phyloP scores from a whole-genome alignment of 768 basidiomycete species.

The Lactarius hatsudake region DNA sequence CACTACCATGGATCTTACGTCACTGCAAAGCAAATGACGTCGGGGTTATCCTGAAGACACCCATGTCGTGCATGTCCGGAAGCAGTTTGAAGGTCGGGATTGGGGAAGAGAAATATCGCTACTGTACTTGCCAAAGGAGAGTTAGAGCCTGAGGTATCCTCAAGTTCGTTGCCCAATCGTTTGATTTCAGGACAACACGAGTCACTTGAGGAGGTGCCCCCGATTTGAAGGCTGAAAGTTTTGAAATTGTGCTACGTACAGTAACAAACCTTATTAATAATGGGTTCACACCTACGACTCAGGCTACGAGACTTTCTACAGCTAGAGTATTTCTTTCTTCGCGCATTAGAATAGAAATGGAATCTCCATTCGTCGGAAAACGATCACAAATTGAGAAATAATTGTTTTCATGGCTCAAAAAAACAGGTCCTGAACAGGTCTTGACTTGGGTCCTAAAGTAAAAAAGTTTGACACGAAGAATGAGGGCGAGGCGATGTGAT shows the following conservation, averaged over 20 bases:
- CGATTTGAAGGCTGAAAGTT: background rate
- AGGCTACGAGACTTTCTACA: no score
- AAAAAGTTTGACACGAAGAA: conserved; percentile 5
- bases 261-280: background rate
- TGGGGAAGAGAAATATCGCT: background rate
- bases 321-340: background rate
- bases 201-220: no score
- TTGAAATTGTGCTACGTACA: background rate
- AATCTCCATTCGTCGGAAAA: background rate
- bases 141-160: background rate
- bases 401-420: background rate
- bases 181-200: background rate
- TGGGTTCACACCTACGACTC: no score
- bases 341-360: background rate
- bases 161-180: background rate
- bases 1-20: background rate
- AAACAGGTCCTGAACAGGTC: background rate
- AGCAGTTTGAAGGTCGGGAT: background rate
- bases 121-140: background rate
- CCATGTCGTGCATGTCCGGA: background rate
- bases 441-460: no score
- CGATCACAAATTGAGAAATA: background rate
- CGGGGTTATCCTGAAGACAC: background rate
- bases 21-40: background rate
- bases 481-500: background rate